Base-by-base conservation (phyloP, 345 rosid species). In the Dimocarpus longan region DNA sequence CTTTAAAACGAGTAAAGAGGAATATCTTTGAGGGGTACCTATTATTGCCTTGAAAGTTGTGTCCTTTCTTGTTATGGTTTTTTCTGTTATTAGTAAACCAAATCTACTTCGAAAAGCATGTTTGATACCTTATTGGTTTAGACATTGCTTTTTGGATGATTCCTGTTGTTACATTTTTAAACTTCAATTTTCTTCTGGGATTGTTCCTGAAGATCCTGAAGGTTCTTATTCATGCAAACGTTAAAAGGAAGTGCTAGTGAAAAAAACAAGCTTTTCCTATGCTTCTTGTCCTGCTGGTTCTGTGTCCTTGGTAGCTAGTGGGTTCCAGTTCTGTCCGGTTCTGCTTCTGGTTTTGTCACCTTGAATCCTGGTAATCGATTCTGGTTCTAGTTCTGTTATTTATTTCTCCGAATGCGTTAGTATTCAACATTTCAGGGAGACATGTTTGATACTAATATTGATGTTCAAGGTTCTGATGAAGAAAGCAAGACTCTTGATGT, bases 401-500 rank as follows among this genome's bases (percentile, higher is more conserved):
- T 18, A 0, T 44, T 5, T 6, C 8, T 16, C 65, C 1, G 2
- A 11, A 32, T 15, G 59, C 16, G 19, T 54, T 5, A 50, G 59
- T 54, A 8, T n/a, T 18, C 9, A 44, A 18, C 22, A 26, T 10
- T 13, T 10, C 32, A 5, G 11, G 11, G n/a, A 10, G 66, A 5
- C n/a, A 76, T 76, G 79, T 76, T 67, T 8, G 50, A 21, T 21
- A 13, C 68, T 6, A 73, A 42, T 15, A 42, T 24, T 22, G 11
- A 32, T 0, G 28, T 12, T 12, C 65, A 39, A 37, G 66, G 9
- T 43, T 6, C 39, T 67, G 74, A 42, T 10, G 12, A 8, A n/a
- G 73, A 26, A 43, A 68, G 72, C 43, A 37, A 26, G 16, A 10
- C 70, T 59, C 16, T 74, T 16, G 15, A 16, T 44, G 21, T 62